These are phyloP conservation scores for Saturnispora zaruensis DNA, from an alignment of 805 yeast species.

Conservation along the genomic window DNA sequence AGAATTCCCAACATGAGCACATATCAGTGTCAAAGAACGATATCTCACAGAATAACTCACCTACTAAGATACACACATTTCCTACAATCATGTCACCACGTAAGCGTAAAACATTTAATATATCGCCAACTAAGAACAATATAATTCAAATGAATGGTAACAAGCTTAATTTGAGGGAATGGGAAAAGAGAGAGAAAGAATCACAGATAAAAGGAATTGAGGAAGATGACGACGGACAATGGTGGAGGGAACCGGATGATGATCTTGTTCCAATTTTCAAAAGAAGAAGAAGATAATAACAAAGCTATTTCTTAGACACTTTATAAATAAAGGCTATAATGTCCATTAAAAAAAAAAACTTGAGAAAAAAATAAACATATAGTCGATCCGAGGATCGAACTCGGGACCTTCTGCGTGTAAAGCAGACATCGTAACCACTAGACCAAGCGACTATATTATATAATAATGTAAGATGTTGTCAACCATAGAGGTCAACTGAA, in stretches of 20 bases:
- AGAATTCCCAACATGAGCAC: neutral
- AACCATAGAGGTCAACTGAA: no score
- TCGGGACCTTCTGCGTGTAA: constrained; percentile 36
- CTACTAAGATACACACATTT: constrained; percentile 5
- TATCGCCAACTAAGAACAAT: neutral
- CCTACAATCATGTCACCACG: neutral
- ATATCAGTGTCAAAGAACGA: neutral
- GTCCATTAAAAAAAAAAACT: neutral
- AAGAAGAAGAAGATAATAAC: neutral
- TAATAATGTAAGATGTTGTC: no score
- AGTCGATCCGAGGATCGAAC: constrained; percentile 35
- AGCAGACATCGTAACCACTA: constrained; percentile 36
- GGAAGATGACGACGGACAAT: neutral
- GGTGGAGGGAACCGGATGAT: constrained; percentile 5
- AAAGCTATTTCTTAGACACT: neutral
- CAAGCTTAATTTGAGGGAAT: constrained; percentile 5
- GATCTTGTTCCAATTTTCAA: constrained; percentile 5
- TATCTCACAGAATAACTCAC: constrained; percentile 7
- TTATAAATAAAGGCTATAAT: neutral
- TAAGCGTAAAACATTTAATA: neutral
- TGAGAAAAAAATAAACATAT: constrained; percentile 12
- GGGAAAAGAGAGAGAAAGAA: constrained; percentile 5
- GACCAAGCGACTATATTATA: constrained; percentile 29
- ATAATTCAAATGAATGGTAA: constrained; percentile 1
- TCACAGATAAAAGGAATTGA: neutral